These are phyloP conservation scores for Mycena belliarum DNA, from an alignment of 768 basidiomycete genomes.

Conservation along the genomic window DNA sequence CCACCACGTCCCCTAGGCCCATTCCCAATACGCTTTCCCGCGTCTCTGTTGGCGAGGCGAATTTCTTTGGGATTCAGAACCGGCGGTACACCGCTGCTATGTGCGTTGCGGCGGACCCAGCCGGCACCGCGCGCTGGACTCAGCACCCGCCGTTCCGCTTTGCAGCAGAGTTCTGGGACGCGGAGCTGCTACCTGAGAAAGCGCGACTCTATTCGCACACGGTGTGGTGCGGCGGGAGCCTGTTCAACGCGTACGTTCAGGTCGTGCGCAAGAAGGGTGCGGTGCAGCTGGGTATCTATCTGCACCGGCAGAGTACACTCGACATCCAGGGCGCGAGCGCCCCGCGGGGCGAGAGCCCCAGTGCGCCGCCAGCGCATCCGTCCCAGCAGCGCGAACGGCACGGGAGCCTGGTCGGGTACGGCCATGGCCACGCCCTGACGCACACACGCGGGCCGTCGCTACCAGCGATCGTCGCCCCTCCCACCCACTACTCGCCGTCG, in stretches of 20 bases:
- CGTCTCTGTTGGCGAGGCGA: slow-evolving; percentile 42
- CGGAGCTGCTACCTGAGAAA: slow-evolving; percentile 82
- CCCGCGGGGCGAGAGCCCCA: slow-evolving; percentile 32
- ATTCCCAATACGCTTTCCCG: slow-evolving; percentile 28
- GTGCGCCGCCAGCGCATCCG: not conserved
- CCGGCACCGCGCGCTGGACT: slow-evolving; percentile 59
- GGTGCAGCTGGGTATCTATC: slow-evolving; percentile 81
- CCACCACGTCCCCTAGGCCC: slow-evolving; percentile 27
- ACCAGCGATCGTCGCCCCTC: slow-evolving; percentile 32
- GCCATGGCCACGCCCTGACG: not conserved
- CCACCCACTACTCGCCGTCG: slow-evolving; percentile 46
- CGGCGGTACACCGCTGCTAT: slow-evolving; percentile 41
- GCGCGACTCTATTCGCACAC: slow-evolving; percentile 81
- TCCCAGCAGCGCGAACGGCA: slow-evolving; percentile 3
- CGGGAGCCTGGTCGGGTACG: slow-evolving; percentile 6
- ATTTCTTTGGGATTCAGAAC: slow-evolving; percentile 65
- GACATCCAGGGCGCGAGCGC: slow-evolving; percentile 78
- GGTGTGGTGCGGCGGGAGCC: slow-evolving; percentile 85
- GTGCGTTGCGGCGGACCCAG: slow-evolving; percentile 43
- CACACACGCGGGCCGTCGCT: slow-evolving; percentile 35
- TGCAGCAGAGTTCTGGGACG: slow-evolving; percentile 88
- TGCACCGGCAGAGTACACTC: slow-evolving; percentile 81
- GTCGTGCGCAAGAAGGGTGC: slow-evolving; percentile 78
- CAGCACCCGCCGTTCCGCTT: slow-evolving; percentile 82
- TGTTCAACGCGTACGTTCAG: slow-evolving; percentile 90